Evolutionary conservation across 345 rosid genomes (phyloP), one percentile per base, ranked within the genome.

Genomic region (Pistacia atlantica): DNA sequence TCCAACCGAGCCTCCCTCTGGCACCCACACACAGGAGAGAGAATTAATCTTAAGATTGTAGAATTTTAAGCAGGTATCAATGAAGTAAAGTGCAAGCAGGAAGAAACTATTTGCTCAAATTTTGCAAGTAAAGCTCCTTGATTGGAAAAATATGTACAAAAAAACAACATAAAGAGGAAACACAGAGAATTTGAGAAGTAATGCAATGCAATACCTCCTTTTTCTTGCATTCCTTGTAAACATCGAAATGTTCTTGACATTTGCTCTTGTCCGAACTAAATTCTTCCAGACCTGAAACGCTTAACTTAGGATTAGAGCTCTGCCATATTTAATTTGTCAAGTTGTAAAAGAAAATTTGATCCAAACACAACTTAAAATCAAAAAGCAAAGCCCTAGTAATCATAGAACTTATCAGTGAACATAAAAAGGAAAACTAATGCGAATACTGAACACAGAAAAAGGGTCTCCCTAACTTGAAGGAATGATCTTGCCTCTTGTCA

Each of bases 1-100:
- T 95, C 99, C 85, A 93, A 80, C 77, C 95, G 89, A 75, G 97
- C 99, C 86, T 92, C 98, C 89, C 98, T 91, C 99, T 93, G 87
- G 61, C 75, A 61, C 20, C 45, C 31, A 48, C 59, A n/a, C 1
- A 61, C 59, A 73, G 9, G 11, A 55, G 46, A 71, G 77, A 17
- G 60, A 69, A 73, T 67, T 18, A 49, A 64, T 33, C 31, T 62
- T 49, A 64, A 63, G 56, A 65, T 31, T 33, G 12, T 37, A 25
- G 42, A 55, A 7, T 20, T 20, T 38, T 38, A 46, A 6, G 20
- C 8, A n/a, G 0, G 20, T 35, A 20, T 1, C 2, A 49, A 58
- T 31, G 3, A 13, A 52, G 51, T 13, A 28, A 2, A 18, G 63
- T 14, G n/a, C 49, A 61, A 16, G 58, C 25, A 49, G 16, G 0